Conservation (phyloP, 148 eudicot genomes). For the Vaccinium darrowii region DNA sequence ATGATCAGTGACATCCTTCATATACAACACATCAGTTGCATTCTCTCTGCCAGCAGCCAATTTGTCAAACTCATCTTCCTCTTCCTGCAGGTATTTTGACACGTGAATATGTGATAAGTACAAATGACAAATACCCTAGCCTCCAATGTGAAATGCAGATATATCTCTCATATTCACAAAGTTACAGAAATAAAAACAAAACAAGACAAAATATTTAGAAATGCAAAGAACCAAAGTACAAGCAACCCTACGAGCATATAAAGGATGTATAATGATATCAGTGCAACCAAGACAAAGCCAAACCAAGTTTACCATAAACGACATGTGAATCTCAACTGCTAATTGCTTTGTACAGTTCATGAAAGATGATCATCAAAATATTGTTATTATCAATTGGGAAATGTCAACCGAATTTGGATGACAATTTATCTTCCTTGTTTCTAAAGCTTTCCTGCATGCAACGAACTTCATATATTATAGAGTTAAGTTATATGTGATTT, state of each 20-base stretch:
- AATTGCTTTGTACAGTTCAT: not conserved
- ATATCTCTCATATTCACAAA: not conserved
- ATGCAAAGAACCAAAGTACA: not conserved
- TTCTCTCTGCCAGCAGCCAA: constrained; percentile 33
- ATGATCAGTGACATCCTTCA: constrained; percentile 27
- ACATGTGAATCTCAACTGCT: not conserved
- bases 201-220: not conserved
- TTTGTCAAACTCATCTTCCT: constrained; percentile 34
- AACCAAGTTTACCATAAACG: not conserved
- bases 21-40: constrained; percentile 30
- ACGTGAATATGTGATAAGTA: not conserved
- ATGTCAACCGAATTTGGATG: not conserved
- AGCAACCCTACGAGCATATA: not conserved
- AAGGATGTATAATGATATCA: not conserved
- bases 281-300: not conserved
- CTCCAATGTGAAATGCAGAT: not conserved
- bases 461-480: not conserved
- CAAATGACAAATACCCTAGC: not conserved
- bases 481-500: not conserved
- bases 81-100: constrained; percentile 24
- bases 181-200: not conserved
- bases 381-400: not conserved
- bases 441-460: not conserved
- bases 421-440: not conserved
- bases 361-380: not conserved